Evolutionary conservation across 2,329 filamentous ascomycete species (phyloP).

Genomic region (Fusarium pseudoanthophilum): DNA sequence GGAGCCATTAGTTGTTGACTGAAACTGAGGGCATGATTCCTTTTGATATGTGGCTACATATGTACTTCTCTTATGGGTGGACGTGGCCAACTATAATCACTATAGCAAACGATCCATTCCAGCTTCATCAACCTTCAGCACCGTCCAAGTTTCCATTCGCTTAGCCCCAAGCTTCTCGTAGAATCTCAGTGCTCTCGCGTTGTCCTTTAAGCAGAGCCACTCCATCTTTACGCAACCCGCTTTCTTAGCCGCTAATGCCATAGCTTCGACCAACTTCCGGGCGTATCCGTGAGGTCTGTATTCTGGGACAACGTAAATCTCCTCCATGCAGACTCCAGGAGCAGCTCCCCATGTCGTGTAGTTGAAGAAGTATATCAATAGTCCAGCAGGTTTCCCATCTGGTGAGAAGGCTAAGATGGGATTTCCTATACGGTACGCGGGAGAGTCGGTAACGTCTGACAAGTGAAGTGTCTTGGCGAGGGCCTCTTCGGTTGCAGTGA

Average conservation of each 20-base stretch:
- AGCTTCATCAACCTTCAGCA: slow-evolving; percentile 1
- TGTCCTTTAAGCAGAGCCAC: slow-evolving; percentile 6
- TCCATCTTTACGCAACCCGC: slow-evolving; percentile 8
- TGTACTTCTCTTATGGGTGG: neutral
- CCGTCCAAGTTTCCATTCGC: neutral
- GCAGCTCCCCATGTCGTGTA: slow-evolving; percentile 9
- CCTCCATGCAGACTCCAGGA: slow-evolving; percentile 10
- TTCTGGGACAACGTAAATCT: neutral
- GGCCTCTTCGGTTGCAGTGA: neutral
- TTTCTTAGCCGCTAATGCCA: neutral
- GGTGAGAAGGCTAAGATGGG: slow-evolving; percentile 2
- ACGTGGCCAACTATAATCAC: accelerated
- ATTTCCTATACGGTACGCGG: neutral
- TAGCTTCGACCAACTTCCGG: neutral
- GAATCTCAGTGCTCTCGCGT: neutral
- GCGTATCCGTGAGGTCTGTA: slow-evolving; percentile 13
- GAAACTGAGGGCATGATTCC: too few species aligned
- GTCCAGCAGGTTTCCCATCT: neutral
- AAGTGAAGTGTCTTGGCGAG: neutral
- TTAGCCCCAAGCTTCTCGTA: slow-evolving; percentile 10
- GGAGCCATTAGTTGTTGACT: neutral
- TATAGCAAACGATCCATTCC: neutral
- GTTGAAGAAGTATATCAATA: slow-evolving; percentile 8
- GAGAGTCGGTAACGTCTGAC: neutral
- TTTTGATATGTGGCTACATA: neutral